Conservation (phyloP, 345 rosid species). For the Anastatica hierochuntica region DNA sequence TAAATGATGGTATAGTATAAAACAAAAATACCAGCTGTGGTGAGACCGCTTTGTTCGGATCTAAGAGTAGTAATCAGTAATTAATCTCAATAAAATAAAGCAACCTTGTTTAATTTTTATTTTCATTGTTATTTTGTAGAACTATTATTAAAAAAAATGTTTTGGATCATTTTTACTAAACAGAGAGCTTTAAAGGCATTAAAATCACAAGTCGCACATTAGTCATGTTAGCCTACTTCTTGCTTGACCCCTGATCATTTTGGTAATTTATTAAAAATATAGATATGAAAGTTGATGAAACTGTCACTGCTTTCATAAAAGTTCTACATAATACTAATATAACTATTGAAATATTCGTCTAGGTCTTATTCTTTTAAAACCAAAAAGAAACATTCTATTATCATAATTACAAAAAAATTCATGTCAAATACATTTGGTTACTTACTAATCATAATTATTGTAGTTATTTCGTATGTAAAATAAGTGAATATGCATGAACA, state of each 20-base stretch:
- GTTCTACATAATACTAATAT: no score
- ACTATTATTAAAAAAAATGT: not conserved
- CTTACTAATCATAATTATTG: no score
- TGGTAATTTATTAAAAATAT: not conserved
- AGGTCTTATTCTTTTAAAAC: no score
- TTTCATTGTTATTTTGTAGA: not conserved
- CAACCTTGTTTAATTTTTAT: not conserved
- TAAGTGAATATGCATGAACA: no score
- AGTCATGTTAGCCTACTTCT: constrained; percentile 2
- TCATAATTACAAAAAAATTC: no score
- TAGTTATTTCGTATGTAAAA: no score
- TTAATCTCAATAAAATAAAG: constrained; percentile 4
- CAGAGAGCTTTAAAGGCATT: constrained; percentile 7
- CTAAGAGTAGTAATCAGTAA: constrained; percentile 9
- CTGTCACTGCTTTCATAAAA: no score
- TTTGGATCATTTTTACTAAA: not conserved
- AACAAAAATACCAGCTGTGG: not conserved
- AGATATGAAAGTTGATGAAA: no score
- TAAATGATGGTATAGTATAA: not conserved
- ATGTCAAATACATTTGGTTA: no score
- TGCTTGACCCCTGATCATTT: constrained; percentile 1
- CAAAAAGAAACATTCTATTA: no score
- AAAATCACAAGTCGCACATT: constrained; percentile 9
- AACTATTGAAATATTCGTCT: no score
- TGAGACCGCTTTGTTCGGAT: constrained; percentile 22